Conservation (phyloP, 2,329 filamentous ascomycete genomes). For the Akanthomyces lecanii region DNA sequence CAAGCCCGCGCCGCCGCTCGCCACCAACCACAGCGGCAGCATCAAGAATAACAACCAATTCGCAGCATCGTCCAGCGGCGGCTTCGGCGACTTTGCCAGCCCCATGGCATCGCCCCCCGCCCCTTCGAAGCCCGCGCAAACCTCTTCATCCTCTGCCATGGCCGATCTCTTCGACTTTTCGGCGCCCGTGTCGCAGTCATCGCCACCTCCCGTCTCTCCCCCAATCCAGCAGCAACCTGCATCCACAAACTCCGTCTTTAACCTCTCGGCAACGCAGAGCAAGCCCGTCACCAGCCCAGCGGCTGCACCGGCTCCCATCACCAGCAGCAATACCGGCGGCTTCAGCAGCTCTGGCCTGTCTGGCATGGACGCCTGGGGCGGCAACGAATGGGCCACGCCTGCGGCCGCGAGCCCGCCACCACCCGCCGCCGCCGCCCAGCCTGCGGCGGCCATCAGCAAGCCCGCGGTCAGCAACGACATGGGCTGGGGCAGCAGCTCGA, state of each 20-base stretch:
- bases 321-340: slow-evolving; percentile 29
- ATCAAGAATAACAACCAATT: neutral
- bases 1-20: slow-evolving; percentile 47
- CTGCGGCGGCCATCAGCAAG: slow-evolving; percentile 22
- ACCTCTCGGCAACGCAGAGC: slow-evolving; percentile 58
- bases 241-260: slow-evolving; percentile 67
- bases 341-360: slow-evolving; percentile 38
- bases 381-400: slow-evolving; percentile 73
- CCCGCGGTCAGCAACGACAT: slow-evolving; percentile 54
- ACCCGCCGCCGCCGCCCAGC: neutral
- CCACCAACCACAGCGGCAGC: neutral
- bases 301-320: slow-evolving; percentile 37
- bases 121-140: slow-evolving; percentile 36
- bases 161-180: slow-evolving; percentile 80
- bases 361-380: slow-evolving; percentile 75
- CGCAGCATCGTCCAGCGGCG: slow-evolving; percentile 41
- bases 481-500: slow-evolving; percentile 47
- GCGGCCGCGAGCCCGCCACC: slow-evolving; percentile 50
- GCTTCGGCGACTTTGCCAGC: slow-evolving; percentile 63
- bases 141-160: slow-evolving; percentile 56
- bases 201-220: slow-evolving; percentile 38
- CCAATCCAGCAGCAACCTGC: slow-evolving; percentile 36
- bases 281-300: slow-evolving; percentile 33
- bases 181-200: slow-evolving; percentile 45
- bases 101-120: slow-evolving; percentile 45